Conservation (phyloP, 345 rosid species). For the Ailanthus altissimus region DNA sequence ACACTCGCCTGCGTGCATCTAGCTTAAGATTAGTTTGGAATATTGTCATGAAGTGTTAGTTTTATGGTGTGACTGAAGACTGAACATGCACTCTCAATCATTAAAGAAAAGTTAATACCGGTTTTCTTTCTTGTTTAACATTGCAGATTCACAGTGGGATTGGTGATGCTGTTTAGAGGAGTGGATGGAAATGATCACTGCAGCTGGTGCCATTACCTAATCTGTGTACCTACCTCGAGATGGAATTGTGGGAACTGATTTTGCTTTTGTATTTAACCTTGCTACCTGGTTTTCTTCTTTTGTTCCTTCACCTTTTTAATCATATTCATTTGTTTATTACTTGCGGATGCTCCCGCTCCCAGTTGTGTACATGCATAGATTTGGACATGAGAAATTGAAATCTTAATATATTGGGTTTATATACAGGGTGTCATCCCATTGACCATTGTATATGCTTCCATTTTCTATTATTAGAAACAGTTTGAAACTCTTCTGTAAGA, state of each 20-base stretch:
- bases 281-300: background rate
- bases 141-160: constrained; percentile 65
- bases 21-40: background rate
- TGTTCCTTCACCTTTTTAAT: background rate
- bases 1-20: too few relatives aligned
- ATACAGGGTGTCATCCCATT: background rate
- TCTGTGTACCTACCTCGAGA: constrained; percentile 80
- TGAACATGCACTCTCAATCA: background rate
- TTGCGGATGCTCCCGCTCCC: constrained; percentile 6
- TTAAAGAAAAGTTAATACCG: background rate
- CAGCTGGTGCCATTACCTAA: constrained; percentile 97
- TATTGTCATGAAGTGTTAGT: background rate
- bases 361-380: constrained; percentile 23
- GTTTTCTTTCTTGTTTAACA: background rate
- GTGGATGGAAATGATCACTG: constrained; percentile 82
- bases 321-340: constrained; percentile 30
- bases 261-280: background rate
- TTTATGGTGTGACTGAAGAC: background rate
- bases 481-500: too few relatives aligned
- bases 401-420: background rate
- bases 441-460: too few relatives aligned
- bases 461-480: too few relatives aligned
- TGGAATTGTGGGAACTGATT: constrained; percentile 67
- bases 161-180: constrained; percentile 82
- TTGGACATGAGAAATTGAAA: background rate